Base-by-base conservation (phyloP, 2,329 filamentous ascomycete genomes). In the Fusarium sp. region DNA sequence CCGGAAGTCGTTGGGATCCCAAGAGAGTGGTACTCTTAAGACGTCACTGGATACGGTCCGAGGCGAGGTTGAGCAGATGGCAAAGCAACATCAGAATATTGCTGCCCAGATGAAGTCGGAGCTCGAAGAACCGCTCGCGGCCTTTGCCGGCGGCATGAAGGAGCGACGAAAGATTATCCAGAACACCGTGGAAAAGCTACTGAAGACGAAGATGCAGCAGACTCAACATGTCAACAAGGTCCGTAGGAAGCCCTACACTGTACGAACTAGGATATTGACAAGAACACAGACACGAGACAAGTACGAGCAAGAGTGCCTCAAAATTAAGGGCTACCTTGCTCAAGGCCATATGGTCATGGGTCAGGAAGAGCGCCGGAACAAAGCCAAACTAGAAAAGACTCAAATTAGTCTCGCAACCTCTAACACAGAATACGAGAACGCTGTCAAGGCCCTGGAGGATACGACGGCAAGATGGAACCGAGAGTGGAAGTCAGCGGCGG, bases 291-390 rank as follows among this genome's bases (percentile, higher is more conserved):
- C 95, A 15, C 89, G 96, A 71, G 96, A 99, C 82, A 92, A 92
- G 52, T 99, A 97, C 79, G 96, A 99, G 82, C 95, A 99, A 81
- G 97, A 99, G 75, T 98, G 95, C 78, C 86, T 99, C 46, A 96
- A 97, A 79, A 98, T 99, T 80, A 99, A 99, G 82, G 96, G 96
- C 40, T 99, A 99, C 78, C 89, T 99, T 6, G 96, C 97, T 5
- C 96, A 99, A 81, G 96, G 96, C 10, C 97, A 99, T 79, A 99
- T 99, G 96, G 96, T 99, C 62, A 99, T 99, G 96, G 96, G 96
- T 13, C 96, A 99, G 75, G 96, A 99, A 79, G 96, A 99, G 84
- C 90, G 96, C 30, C 98, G 97, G 83, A 99, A 99, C 82, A 99
- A 99, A 83, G 95, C 95, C 23, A 98, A 97, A 82, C 88, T 99